These are phyloP conservation scores for Collybia sordida DNA, from an alignment of 768 basidiomycete species.

Conservation along the genomic window DNA sequence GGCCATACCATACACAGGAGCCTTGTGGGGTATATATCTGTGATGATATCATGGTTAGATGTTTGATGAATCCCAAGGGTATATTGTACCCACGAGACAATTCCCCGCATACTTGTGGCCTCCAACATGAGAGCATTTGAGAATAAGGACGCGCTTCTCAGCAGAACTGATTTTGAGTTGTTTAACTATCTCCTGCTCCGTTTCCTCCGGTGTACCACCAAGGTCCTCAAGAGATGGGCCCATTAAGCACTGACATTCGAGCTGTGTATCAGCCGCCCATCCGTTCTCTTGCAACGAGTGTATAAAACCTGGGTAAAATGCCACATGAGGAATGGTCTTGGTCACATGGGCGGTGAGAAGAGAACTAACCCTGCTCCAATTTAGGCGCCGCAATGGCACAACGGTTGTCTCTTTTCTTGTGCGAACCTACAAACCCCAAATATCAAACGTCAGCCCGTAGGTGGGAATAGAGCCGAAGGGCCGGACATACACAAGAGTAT, in stretches of 20 bases:
- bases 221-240: conserved; percentile 64
- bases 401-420: conserved; percentile 89
- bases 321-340: conserved; percentile 16
- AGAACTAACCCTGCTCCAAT: conserved; percentile 64
- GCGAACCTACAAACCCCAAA: conserved; percentile 64
- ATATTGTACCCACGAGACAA: conserved; percentile 65
- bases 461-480: conserved; percentile 1
- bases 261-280: conserved; percentile 75
- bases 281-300: conserved; percentile 62
- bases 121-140: conserved; percentile 88
- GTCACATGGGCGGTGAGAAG: conserved; percentile 3
- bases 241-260: conserved; percentile 56
- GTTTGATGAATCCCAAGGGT: conserved; percentile 2
- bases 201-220: conserved; percentile 47
- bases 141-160: conserved; percentile 73
- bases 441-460: conserved; percentile 13
- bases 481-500: conserved; percentile 78
- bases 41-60: conserved; percentile 2
- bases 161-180: conserved; percentile 51
- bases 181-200: conserved; percentile 53
- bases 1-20: conserved; percentile 89
- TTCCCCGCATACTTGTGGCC: conserved; percentile 94
- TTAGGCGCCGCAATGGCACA: conserved; percentile 87
- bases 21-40: conserved; percentile 89
- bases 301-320: conserved; percentile 49